phyloP scores from a whole-genome alignment of 2,329 filamentous ascomycete species.

The Paraconiothyrium sp. region DNA sequence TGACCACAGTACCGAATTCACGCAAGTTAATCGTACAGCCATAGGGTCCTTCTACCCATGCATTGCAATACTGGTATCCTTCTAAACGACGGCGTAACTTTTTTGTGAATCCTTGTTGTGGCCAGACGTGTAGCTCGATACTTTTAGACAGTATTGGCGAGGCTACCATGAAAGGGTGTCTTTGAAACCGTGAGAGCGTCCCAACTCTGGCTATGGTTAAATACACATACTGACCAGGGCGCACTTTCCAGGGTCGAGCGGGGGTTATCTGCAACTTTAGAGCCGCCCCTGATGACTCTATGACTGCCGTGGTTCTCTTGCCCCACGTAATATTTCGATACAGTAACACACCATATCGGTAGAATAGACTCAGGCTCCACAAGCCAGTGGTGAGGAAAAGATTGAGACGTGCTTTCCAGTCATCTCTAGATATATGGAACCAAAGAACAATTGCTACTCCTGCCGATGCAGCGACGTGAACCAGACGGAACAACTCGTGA shows the following conservation, averaged over 20 bases:
- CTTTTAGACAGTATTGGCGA: not conserved
- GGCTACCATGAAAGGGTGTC: slow-evolving; percentile 26
- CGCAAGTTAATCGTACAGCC: slow-evolving; percentile 19
- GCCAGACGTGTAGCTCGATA: slow-evolving; percentile 23
- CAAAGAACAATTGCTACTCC: not conserved
- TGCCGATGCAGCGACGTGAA: not conserved
- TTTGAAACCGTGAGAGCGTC: slow-evolving; percentile 25
- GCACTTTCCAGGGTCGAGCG: slow-evolving; percentile 23
- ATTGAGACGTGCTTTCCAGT: not conserved
- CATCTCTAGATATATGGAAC: not conserved
- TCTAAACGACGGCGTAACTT: not conserved
- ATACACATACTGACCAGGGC: slow-evolving; percentile 28
- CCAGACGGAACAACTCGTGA: not conserved
- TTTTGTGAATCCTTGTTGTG: slow-evolving; percentile 22
- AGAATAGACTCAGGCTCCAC: not conserved
- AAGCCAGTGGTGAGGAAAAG: not conserved
- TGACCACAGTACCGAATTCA: slow-evolving; percentile 26
- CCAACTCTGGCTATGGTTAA: slow-evolving; percentile 21
- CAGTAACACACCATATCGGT: not conserved
- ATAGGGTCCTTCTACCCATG: slow-evolving; percentile 26
- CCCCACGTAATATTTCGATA: not conserved
- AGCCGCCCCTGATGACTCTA: slow-evolving; percentile 12
- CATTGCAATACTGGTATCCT: not conserved
- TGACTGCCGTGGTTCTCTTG: not conserved
- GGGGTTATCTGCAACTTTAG: slow-evolving; percentile 21